Conservation (phyloP, 257 asterid genomes). For the Ehretia macrophylla region DNA sequence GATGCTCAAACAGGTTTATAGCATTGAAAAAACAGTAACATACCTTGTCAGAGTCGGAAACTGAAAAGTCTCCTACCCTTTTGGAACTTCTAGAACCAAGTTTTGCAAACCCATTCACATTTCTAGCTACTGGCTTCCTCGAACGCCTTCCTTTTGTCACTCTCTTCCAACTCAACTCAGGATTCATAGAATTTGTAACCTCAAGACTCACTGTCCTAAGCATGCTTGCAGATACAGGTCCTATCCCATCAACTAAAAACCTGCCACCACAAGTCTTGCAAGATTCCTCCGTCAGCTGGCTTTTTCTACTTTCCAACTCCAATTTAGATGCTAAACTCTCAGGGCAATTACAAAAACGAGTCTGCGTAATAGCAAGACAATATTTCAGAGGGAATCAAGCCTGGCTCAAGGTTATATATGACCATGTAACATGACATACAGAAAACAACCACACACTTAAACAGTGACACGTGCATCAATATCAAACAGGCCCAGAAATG, state of each 20-base stretch:
- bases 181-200: slow-evolving; percentile 40
- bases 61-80: slow-evolving; percentile 65
- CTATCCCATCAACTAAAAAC: slow-evolving; percentile 44
- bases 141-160: slow-evolving; percentile 72
- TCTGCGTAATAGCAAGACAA: slow-evolving; percentile 28
- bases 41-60: slow-evolving; percentile 79
- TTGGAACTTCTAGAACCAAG: slow-evolving; percentile 49
- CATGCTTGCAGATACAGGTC: slow-evolving; percentile 37
- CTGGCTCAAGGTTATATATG: not conserved
- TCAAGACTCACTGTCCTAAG: slow-evolving; percentile 45
- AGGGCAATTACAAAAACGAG: slow-evolving; percentile 30
- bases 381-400: not conserved
- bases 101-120: slow-evolving; percentile 35
- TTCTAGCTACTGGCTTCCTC: slow-evolving; percentile 53
- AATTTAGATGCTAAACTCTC: slow-evolving; percentile 13
- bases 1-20: not conserved
- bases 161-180: slow-evolving; percentile 61
- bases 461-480: no score
- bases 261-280: slow-evolving; percentile 29
- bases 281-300: slow-evolving; percentile 18
- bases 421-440: not conserved
- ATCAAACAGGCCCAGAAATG: no score
- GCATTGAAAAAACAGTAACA: not conserved
- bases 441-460: not conserved
- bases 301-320: slow-evolving; percentile 19